Conservation (phyloP, 2,329 filamentous ascomycete genomes). For the Colletotrichum sp. region DNA sequence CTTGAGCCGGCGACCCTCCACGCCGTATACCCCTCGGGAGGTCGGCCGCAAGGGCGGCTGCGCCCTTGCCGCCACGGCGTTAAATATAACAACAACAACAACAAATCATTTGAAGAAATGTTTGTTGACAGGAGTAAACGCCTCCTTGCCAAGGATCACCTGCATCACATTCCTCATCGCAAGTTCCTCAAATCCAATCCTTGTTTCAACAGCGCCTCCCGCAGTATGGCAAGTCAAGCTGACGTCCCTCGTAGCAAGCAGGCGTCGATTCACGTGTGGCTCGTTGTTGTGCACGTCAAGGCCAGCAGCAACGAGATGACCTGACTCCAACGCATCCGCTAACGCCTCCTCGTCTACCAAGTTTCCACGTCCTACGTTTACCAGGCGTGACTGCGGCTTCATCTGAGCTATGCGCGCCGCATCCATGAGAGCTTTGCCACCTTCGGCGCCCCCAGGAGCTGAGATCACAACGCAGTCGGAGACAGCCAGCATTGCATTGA, state of each 20-base stretch:
- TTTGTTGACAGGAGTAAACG: conserved; percentile 58
- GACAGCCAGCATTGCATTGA: conserved; percentile 50
- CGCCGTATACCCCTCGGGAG: no score
- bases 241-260: conserved; percentile 34
- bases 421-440: conserved; percentile 42
- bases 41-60: no score
- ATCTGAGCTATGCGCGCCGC: conserved; percentile 46
- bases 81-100: no score
- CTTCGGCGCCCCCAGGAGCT: conserved; percentile 48
- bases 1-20: no score
- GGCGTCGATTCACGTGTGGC: conserved; percentile 44
- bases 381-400: conserved; percentile 54
- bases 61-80: no score
- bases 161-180: conserved; percentile 59
- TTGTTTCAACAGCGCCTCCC: conserved; percentile 58
- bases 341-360: conserved; percentile 21
- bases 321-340: conserved; percentile 19
- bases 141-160: conserved; percentile 46
- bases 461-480: conserved; percentile 57
- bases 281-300: conserved; percentile 46
- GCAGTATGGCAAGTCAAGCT: conserved; percentile 59
- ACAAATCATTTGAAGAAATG: conserved; percentile 45
- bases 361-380: conserved; percentile 56
- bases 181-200: conserved; percentile 57
- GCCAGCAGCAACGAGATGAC: conserved; percentile 13